Evolutionary conservation across 148 eudicot species (phyloP), one percentile per base, ranked within the genome.

Genomic region (Hydrangea macrophylla): DNA sequence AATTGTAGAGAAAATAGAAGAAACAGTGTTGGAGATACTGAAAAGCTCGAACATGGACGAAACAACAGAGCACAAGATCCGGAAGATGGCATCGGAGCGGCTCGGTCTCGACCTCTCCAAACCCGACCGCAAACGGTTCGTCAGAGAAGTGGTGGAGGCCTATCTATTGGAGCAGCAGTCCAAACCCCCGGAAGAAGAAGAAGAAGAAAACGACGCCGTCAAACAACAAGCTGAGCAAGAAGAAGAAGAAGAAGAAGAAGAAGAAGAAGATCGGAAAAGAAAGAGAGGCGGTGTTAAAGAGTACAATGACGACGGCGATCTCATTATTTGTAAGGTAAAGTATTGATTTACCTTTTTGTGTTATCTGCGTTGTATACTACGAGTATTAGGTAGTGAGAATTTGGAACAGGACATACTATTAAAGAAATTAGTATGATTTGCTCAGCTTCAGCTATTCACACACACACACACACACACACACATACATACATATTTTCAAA

Each of bases 301-400:
- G 83, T 88, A 74, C 58, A 96, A 94, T 50, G 96, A 94, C 42
- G 85, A 86, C 1, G 98, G 98, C 50, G 92, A 86, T 70, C 92
- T 86, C 62, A 90, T 94, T 62, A 75, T 94, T 54, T 94, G 98
- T 73, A 81, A 80, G 48, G 97, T 94, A 23, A 70, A 81, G 79
- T 53, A 42, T 20, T 0, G 12, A 35, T 25, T 70, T 13, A n/a
- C 9, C 0, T 54, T 25, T 7, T 24, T 3, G 7, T 12, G 7
- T 8, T 11, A 25, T n/a, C 24, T 69, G 11, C n/a, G 35, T 10
- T 69, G 26, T 55, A 40, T 4, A 31, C 9, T 1, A 39, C 44
- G 27, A 20, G 7, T 69, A 55, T n/a, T 37, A 9, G 22, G 6
- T 10, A 40, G 28, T 68, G 20, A 39, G 39, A n/a, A 30, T 39